Base-by-base conservation (phyloP, 441 rosid genomes). In the Sinapis alba region DNA sequence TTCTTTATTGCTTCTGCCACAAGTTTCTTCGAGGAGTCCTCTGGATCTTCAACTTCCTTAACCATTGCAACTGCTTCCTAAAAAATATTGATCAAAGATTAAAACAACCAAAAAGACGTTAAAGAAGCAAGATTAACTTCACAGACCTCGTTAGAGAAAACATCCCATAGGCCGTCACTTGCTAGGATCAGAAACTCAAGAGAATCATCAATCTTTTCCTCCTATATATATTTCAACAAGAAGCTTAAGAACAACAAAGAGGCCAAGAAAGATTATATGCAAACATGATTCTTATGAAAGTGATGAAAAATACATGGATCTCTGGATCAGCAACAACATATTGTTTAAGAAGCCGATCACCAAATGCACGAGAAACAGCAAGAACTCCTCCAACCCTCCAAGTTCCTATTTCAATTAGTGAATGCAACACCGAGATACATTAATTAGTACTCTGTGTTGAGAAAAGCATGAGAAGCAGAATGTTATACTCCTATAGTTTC, bases 331-430 rank as follows among this genome's bases (percentile, higher is more conserved):
- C 97, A 78, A 94, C 98, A 79, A 94, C 98, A 77, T 86, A 94
- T 76, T 87, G 97, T 86, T 94, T 94, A 77, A 94, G 81, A 53
- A 90, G 90, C 74, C 90, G 83, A 79, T 92, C 97, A 69, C 98
- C 98, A 84, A 94, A 94, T 73, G 98, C 98, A 65, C 98, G 97
- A 74, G 98, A 94, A 73, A 94, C 96, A 11, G 98, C 98, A 80
- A 94, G 97, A 68, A 94, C 94, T 18, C 98, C 98, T 68, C 97
- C 98, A 30, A 94, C 97, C 73, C 98, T 88, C 98, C 98, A 94
- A 65, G 98, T 94, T 53, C 98, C 98, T 90, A 53, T 72, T 32
- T 77, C 27, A 62, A 0, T 62, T 11, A 6, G 5, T 15, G 53
- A 47, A 58, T 20, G 7, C 43, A 67, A 16, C 13, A 68, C 20